These are phyloP conservation scores for Agastache rugosa DNA, from an alignment of 257 asterid species.

Conservation along the genomic window DNA sequence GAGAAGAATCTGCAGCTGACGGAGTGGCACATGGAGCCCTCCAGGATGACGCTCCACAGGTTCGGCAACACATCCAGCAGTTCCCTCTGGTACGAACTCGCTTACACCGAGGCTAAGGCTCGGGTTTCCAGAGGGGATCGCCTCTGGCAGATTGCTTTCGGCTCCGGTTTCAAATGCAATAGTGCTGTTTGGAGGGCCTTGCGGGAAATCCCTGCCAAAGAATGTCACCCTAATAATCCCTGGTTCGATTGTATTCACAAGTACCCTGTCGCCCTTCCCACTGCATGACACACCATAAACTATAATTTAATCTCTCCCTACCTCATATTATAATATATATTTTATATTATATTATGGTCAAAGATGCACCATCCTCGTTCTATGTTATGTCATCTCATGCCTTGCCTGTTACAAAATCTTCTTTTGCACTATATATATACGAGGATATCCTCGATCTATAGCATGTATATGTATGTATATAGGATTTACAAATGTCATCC, in stretches of 20 bases:
- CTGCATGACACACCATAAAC: background rate
- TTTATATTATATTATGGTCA: too few species aligned
- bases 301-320: too few species aligned
- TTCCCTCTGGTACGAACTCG: slow-evolving; percentile 63
- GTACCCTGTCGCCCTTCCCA: slow-evolving; percentile 43
- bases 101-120: slow-evolving; percentile 55
- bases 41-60: slow-evolving; percentile 64
- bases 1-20: slow-evolving; percentile 57
- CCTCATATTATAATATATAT: too few species aligned
- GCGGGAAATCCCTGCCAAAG: slow-evolving; percentile 41
- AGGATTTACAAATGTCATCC: background rate
- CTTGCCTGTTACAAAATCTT: too few species aligned
- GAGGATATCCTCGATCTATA: background rate
- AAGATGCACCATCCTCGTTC: background rate
- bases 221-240: slow-evolving; percentile 41
- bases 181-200: slow-evolving; percentile 65
- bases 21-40: slow-evolving; percentile 73
- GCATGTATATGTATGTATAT: background rate
- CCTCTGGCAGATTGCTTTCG: slow-evolving; percentile 69
- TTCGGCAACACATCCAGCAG: slow-evolving; percentile 71
- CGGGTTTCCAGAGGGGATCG: slow-evolving; percentile 49
- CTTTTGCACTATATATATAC: too few species aligned
- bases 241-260: slow-evolving; percentile 54
- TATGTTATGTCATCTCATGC: background rate
- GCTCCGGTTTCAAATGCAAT: slow-evolving; percentile 69